Conservation (phyloP, 2,329 filamentous ascomycete genomes). For the Fusarium xylarioides region DNA sequence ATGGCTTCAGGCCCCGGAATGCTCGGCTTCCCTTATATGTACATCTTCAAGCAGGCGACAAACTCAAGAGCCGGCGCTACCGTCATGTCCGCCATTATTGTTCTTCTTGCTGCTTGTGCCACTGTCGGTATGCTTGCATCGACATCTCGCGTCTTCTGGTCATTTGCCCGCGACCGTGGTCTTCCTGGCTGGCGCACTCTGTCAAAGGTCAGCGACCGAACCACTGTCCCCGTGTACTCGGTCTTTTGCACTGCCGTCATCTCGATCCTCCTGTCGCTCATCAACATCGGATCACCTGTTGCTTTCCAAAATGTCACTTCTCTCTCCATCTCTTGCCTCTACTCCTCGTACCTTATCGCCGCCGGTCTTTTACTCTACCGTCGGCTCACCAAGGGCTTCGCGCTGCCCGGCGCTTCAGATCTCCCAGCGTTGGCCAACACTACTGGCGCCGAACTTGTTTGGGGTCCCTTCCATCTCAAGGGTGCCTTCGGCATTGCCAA, state of each 20-base stretch:
- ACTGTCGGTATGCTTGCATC: conserved; percentile 65
- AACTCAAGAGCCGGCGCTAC: conserved; percentile 57
- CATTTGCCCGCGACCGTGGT: conserved; percentile 53
- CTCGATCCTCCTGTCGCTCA: conserved; percentile 44
- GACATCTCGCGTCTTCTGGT: conserved; percentile 65
- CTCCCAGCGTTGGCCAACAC: conserved; percentile 45
- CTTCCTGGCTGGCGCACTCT: conserved; percentile 45
- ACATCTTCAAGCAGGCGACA: conserved; percentile 63
- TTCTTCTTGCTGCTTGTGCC: conserved; percentile 58
- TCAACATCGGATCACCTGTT: conserved; percentile 46
- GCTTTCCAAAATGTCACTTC: conserved; percentile 46
- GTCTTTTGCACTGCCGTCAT: conserved; percentile 42
- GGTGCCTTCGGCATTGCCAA: conserved; percentile 61
- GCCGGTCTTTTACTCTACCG: conserved; percentile 43
- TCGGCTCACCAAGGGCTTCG: conserved; percentile 42
- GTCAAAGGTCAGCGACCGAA: conserved; percentile 41
- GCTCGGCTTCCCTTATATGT: conserved; percentile 63
- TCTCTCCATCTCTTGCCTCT: conserved; percentile 44
- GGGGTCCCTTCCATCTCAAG: conserved; percentile 65
- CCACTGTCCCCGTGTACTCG: conserved; percentile 43
- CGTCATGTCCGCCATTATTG: conserved; percentile 59
- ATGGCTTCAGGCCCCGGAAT: conserved; percentile 55
- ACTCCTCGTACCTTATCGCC: conserved; percentile 45
- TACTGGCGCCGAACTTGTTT: conserved; percentile 47
- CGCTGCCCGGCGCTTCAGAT: conserved; percentile 32